Evolutionary conservation across 1,284 basidiomycete species (phyloP).

Genomic region (Marasmius tenuissimus): DNA sequence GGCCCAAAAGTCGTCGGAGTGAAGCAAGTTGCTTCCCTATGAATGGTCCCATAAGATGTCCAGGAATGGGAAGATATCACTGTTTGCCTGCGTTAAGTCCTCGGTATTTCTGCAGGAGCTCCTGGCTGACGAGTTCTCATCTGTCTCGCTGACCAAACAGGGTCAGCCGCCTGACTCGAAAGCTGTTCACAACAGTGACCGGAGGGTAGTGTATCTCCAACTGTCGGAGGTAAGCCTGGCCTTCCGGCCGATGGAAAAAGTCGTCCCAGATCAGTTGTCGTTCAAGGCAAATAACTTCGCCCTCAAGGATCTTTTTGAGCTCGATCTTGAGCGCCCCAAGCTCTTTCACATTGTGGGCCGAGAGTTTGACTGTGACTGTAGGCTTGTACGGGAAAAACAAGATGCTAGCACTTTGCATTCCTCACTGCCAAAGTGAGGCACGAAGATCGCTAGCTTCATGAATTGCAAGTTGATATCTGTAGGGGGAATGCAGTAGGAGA

Average conservation of each 20-base stretch:
- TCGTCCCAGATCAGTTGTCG: constrained; percentile 60
- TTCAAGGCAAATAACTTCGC: constrained; percentile 52
- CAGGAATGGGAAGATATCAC: constrained; percentile 44
- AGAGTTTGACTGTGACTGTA: constrained; percentile 41
- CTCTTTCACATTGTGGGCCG: constrained; percentile 42
- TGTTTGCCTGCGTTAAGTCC: constrained; percentile 40
- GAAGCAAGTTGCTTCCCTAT: constrained; percentile 36
- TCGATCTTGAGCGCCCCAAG: constrained; percentile 55
- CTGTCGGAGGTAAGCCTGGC: constrained; percentile 41
- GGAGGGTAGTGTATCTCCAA: constrained; percentile 34
- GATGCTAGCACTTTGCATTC: constrained; percentile 19
- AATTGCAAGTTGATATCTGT: constrained; percentile 35
- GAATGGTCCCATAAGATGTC: constrained; percentile 44
- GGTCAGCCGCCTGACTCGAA: constrained; percentile 40
- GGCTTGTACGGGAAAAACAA: constrained; percentile 25
- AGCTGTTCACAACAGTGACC: constrained; percentile 45
- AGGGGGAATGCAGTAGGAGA: constrained; percentile 43
- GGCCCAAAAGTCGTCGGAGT: constrained; percentile 34
- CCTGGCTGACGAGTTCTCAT: constrained; percentile 38
- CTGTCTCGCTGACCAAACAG: constrained; percentile 47
- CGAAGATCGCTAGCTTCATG: constrained; percentile 38
- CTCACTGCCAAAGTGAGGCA: constrained; percentile 23
- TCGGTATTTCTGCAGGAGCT: constrained; percentile 45
- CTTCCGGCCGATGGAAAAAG: constrained; percentile 48
- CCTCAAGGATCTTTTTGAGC: constrained; percentile 58